Evolutionary conservation across 371 early-diverging fungal species (phyloP), one percentile per base, ranked within the genome.

Genomic region (Dinochytrium kinnereticum): DNA sequence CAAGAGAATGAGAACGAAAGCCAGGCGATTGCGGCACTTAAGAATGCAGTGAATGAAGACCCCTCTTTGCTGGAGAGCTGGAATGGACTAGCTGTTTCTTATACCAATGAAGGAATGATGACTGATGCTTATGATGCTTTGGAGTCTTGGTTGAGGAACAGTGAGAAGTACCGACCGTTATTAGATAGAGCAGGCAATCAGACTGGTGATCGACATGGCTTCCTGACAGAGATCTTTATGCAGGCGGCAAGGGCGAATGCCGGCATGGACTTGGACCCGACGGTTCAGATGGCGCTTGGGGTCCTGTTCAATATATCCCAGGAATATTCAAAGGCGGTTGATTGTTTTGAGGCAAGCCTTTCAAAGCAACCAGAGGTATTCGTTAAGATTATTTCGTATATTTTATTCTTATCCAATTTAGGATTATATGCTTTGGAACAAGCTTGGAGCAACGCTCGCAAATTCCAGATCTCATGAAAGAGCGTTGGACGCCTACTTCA

Each of bases 401-500:
- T n/a, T n/a, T 28, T 44, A 40, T 21, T 71, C 10, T 33, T 24
- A 1, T 24, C 31, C 13, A 21, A 71, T 3, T 24, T 79, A 91
- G 82, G 97, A 98, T 78, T 96, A 96, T 82, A 84, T 94, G 77
- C 86, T 97, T 55, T 98, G 96, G 96, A 97, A 97, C 87, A 94
- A 92, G 76, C 88, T 97, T 38, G 99, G 88, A 24, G 99, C 99
- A 0, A 98, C 98, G 0, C 86, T 95, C 44, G 98, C 98, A 37
- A 98, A 98, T 77, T 89, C 92, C 1, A 86, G 89, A 21, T 85
- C 91, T 55, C 88, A 91, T 21, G 68, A 82, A 24, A 85, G 89
- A 26, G 97, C 98, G 13, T 92, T 97, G 17, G 95, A 95, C 26
- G 96, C 97, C 44, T 98, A 98, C 78, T 92, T 90, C 68, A 86